Evolutionary conservation across 768 basidiomycete genomes (phyloP).

Genomic region (Tylopilus plumbeoviolaceoides): DNA sequence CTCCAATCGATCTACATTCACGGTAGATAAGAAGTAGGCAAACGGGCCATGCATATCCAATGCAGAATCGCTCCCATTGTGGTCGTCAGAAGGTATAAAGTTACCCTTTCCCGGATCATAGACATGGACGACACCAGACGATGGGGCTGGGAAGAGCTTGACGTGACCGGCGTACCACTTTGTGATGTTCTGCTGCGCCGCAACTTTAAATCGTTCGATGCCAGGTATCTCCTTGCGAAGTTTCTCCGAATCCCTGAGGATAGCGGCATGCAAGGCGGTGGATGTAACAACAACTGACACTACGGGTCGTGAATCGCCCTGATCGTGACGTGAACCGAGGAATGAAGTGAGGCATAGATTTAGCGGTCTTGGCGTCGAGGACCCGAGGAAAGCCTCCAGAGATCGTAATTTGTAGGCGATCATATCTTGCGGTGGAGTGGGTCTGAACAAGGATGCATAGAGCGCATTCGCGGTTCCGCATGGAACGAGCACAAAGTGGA

Average conservation of each 20-base stretch:
- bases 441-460: conserved; percentile 72
- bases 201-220: conserved; percentile 82
- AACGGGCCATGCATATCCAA: conserved; percentile 71
- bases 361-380: conserved; percentile 38
- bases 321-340: conserved; percentile 21
- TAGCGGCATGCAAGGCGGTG: conserved; percentile 78
- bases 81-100: conserved; percentile 43
- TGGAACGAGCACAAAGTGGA: conserved; percentile 58
- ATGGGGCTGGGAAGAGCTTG: conserved; percentile 48
- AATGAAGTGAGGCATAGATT: conserved; percentile 53
- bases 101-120: conserved; percentile 52
- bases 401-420: conserved; percentile 50
- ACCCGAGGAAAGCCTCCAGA: conserved; percentile 46
- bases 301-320: conserved; percentile 22
- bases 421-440: conserved; percentile 26
- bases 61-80: conserved; percentile 29
- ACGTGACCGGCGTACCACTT: conserved; percentile 66
- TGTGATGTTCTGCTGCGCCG: conserved; percentile 69
- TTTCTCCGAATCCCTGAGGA: conserved; percentile 76
- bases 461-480: conserved; percentile 94
- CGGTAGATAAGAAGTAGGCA: conserved; percentile 77
- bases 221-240: conserved; percentile 69
- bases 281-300: conserved; percentile 84
- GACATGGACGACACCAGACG: conserved; percentile 42
- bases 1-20: conserved; percentile 86